Base-by-base conservation (phyloP, 495 filamentous ascomycete genomes). In the Penicillium paradoxum region DNA sequence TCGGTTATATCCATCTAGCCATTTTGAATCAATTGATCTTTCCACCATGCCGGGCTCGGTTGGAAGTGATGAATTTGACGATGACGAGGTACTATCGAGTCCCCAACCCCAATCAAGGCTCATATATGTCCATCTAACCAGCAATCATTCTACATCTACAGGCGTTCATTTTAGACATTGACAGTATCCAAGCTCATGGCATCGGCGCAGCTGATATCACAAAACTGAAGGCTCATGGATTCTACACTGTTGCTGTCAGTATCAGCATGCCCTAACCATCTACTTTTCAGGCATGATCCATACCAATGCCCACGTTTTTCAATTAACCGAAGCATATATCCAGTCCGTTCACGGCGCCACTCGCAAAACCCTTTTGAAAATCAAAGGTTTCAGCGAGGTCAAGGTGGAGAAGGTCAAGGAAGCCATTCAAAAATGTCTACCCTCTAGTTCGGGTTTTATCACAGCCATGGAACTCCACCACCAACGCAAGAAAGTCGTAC, bases 401-500 rank as follows among this genome's bases (percentile, higher is more conserved):
- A 90, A 90, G 67, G 88, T 90, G 11, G 88, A 90, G 52, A 90
- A 89, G 63, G 75, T 91, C 64, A 90, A 89, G 61, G 87, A 90
- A 57, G 87, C 87, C 18, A 79, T 85, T 34, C 73, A 77, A 53
- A 91, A 91, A 60, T 84, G 84, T 53, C 72, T 84, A 60, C 85
- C 87, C 14, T 73, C 78, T 39, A 73, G 74, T 8, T 81, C 75
- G 47, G 83, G 86, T n/a, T 91, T 90, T 71, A 84, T 87, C 43
- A 90, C 87, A 6, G 87, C 85, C 22, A 80, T 84, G 59, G 87
- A 91, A 60, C 75, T 89, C 32, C 76, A 79, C 30, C 80, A 87
- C 41, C 75, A 85, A 56, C 79, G 87, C 21, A 87, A 87, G 58
- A 77, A 77, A 51, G 84, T 87, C 49, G 76, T 83, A 53, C 81